These are phyloP conservation scores for Hysterangium stoloniferum DNA, from an alignment of 768 basidiomycete genomes.

Conservation along the genomic window DNA sequence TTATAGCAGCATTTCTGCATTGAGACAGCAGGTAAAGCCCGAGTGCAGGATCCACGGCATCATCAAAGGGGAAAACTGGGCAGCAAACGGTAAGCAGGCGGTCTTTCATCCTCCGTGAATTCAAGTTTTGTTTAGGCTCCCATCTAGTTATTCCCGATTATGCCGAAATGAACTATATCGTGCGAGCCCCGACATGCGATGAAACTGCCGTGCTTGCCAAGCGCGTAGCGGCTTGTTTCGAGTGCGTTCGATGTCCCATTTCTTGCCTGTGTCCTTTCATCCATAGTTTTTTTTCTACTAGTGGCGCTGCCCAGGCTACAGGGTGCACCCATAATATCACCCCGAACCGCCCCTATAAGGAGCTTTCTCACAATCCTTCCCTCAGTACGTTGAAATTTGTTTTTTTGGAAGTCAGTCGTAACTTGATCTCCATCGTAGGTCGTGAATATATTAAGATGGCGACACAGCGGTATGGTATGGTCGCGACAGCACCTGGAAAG, in stretches of 20 bases:
- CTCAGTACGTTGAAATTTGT: constrained; percentile 36
- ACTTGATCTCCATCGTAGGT: background rate
- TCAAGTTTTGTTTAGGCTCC: background rate
- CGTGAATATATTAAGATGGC: constrained; percentile 42
- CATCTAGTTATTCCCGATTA: constrained; percentile 74
- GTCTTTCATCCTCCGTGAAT: background rate
- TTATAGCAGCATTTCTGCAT: constrained; percentile 69
- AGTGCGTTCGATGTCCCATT: constrained; percentile 37
- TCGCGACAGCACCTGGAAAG: constrained; percentile 23
- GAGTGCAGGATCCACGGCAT: constrained; percentile 76
- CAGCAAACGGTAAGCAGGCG: constrained; percentile 48
- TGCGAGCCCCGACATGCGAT: constrained; percentile 61
- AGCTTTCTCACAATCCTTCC: constrained; percentile 63
- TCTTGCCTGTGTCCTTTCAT: background rate
- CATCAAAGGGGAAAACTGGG: constrained; percentile 70
- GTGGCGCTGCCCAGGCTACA: constrained; percentile 63
- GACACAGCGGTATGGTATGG: constrained; percentile 36
- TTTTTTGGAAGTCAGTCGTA: background rate
- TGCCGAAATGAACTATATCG: constrained; percentile 51
- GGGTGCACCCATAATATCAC: constrained; percentile 47
- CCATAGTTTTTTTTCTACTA: constrained; percentile 19
- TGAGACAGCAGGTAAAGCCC: constrained; percentile 78
- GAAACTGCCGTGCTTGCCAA: constrained; percentile 51
- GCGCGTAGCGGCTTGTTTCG: constrained; percentile 65
- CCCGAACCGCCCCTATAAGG: constrained; percentile 31